Base-by-base conservation (phyloP, 2,329 filamentous ascomycete species). In the Fusarium nelsonii region DNA sequence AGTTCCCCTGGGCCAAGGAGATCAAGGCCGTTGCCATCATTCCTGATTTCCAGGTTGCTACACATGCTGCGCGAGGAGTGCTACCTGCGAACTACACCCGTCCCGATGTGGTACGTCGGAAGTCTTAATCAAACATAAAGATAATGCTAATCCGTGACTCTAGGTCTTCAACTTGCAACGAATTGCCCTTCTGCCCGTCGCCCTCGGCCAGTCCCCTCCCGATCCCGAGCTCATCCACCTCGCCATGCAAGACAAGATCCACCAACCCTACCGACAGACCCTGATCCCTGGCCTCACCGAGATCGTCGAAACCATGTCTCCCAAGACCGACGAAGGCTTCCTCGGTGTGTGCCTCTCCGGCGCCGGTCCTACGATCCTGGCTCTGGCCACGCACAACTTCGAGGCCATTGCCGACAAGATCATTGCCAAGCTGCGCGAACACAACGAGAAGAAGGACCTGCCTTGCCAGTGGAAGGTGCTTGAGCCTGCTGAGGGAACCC, bases 1-100 rank as follows among this genome's bases (percentile, higher is more conserved):
- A 94, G 80, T 98, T 97, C 80, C 89, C 90, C 41, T 98, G 95
- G 95, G 91, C 93, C 60, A 89, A 90, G 69, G 93, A 97, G 79
- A 97, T 99, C 85, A 98, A 97, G 84, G 95, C 94, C 66, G 91
- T 99, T 70, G 94, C 94, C 71, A 95, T 99, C 74, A 97, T 99
- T 65, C 96, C 96, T 10, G 88, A 97, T 74, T 99, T 98, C 76
- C 92, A 97, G 78, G 94, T 98, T 32, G 89, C 94, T n/a, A 99
- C 96, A 2, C 94, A 95, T 63, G 92, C 93, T 76, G 95, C 96
- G 7, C 89, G 96, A 75, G 89, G 90, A 60, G 95, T 97, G 20
- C 84, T 99, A 34, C 96, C 96, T 4, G 87, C 88, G 44, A 84
- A 87, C 58, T 99, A 98, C 78, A 87, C 90, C 18, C 88, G 93